Percentiles rank a stretch among this genome's conserved stretches.
Evolutionary conservation across 148 eudicot species (phyloP).

Genomic region (Pharnaceum exiguum): DNA sequence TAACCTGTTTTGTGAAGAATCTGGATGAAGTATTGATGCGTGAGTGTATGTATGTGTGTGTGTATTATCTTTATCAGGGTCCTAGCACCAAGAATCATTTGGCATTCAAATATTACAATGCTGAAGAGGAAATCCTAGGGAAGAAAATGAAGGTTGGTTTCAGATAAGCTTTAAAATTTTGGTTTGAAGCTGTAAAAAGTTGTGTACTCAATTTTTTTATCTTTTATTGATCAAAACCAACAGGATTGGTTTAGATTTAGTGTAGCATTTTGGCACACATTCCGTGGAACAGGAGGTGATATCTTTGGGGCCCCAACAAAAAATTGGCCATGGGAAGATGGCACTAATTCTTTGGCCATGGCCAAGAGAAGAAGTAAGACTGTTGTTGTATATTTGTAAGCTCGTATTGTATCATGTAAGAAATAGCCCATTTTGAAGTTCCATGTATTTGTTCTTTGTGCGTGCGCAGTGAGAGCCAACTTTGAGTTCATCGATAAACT

Average conservation of each 20-base stretch:
- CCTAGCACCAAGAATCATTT: constrained; percentile 74
- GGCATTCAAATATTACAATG: constrained; percentile 85
- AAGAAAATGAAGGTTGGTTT: constrained; percentile 84
- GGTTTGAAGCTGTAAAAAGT: background rate
- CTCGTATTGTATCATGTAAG: background rate
- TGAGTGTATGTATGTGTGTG: background rate
- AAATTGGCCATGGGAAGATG: constrained; percentile 99
- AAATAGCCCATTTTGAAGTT: background rate
- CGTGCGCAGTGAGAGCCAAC: constrained; percentile 86
- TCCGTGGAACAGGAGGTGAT: constrained; percentile 96
- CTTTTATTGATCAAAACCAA: background rate
- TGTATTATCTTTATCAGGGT: constrained; percentile 40
- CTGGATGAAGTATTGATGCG: background rate
- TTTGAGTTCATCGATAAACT: constrained; percentile 93
- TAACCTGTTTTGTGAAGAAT: background rate
- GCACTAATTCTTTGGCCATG: constrained; percentile 87
- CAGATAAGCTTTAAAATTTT: background rate
- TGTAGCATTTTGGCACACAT: constrained; percentile 99
- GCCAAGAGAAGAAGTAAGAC: constrained; percentile 94
- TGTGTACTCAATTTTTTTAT: background rate
- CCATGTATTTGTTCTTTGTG: background rate
- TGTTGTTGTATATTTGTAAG: too few species aligned
- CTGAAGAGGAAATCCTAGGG: constrained; percentile 86
- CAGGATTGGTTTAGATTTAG: constrained; percentile 99
- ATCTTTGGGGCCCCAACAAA: constrained; percentile 93